Percentiles rank a stretch among this genome's conserved stretches.
phyloP scores from a whole-genome alignment of 108 stramenopile genomes.

The Halocafeteria seosinensis region DNA sequence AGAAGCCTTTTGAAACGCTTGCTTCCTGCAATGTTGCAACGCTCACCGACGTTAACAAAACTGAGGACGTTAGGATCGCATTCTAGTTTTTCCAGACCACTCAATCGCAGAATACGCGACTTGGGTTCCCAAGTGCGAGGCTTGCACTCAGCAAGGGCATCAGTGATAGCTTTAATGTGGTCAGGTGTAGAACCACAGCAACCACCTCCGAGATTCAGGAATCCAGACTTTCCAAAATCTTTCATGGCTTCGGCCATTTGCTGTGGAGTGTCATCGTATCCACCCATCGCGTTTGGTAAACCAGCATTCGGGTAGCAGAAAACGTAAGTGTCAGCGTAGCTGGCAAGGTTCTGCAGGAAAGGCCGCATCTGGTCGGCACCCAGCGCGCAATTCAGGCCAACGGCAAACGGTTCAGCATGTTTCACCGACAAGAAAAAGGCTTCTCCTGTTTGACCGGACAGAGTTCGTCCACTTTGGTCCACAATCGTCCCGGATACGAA shows the following conservation, averaged over 20 bases:
- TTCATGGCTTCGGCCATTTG: slow-evolving; percentile 76
- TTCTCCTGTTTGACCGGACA: slow-evolving; percentile 93
- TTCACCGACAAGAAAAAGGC: slow-evolving; percentile 89
- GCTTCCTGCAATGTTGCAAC: slow-evolving; percentile 88
- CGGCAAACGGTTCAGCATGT: slow-evolving; percentile 91
- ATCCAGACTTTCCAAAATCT: slow-evolving; percentile 72
- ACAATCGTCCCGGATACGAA: slow-evolving; percentile 91
- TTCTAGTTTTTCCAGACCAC: slow-evolving; percentile 75
- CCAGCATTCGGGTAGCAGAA: slow-evolving; percentile 95
- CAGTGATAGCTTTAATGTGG: slow-evolving; percentile 74
- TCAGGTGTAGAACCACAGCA: slow-evolving; percentile 92
- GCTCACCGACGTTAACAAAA: slow-evolving; percentile 88
- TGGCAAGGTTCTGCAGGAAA: slow-evolving; percentile 71
- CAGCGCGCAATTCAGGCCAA: slow-evolving; percentile 93
- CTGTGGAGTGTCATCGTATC: slow-evolving; percentile 85
- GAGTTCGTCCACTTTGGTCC: slow-evolving; percentile 88
- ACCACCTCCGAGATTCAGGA: slow-evolving; percentile 94
- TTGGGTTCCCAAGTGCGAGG: slow-evolving; percentile 47
- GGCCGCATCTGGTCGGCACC: slow-evolving; percentile 88
- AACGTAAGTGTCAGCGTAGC: slow-evolving; percentile 78
- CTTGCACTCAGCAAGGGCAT: slow-evolving; percentile 14
- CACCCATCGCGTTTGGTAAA: slow-evolving; percentile 95
- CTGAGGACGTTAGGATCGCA: slow-evolving; percentile 72
- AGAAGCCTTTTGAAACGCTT: slow-evolving; percentile 87
- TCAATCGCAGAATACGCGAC: slow-evolving; percentile 78